Evolutionary conservation across 2,329 filamentous ascomycete species (phyloP), one percentile per base, ranked within the genome.

Genomic region (Tolypocladium tropicale): DNA sequence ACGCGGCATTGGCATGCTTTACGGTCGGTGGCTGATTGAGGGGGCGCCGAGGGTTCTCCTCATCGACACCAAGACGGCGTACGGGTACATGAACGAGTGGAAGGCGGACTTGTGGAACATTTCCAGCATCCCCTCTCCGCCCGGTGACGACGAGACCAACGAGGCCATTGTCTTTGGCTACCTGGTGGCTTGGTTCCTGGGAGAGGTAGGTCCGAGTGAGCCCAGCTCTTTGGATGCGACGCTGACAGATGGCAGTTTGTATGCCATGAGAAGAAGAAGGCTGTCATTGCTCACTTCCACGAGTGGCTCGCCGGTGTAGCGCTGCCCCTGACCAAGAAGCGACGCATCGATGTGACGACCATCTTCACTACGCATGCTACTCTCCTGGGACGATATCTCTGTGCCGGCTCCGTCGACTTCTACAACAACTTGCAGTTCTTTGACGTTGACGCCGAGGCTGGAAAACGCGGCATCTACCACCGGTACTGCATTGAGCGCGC

Each of bases 311-410:
- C 94, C 12, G 94, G 93, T 73, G 94, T 97, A 53, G 93, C 90
- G 53, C 79, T 97, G 36, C 94, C 94, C 30, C 81, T 97, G 62
- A 88, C 86, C 75, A 95, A 95, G 78, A 96, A 89, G 80, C 85
- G 94, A 59, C 88, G 89, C 67, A 97, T 97, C 72, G 94, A 97
- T 68, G 82, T 96, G 53, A 97, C 94, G 21, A 97, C 94, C 63
- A 97, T 97, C 71, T 97, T 97, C 77, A 99, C 94, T 46, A 99
- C 94, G 2, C 94, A 97, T 74, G 94, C 94, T 28, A 97, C 94
- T 6, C 82, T 99, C 12, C 84, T 99, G 52, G 94, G 94, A 60
- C 87, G 94, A 66, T 97, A 99, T 69, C 88, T 97, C 52, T 97
- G 94, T 70, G 94, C 94, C 53, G 94, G 94, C 55, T 96, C 92